phyloP scores from a whole-genome alignment of 768 basidiomycete species.

The Lentinus tigrinus region DNA sequence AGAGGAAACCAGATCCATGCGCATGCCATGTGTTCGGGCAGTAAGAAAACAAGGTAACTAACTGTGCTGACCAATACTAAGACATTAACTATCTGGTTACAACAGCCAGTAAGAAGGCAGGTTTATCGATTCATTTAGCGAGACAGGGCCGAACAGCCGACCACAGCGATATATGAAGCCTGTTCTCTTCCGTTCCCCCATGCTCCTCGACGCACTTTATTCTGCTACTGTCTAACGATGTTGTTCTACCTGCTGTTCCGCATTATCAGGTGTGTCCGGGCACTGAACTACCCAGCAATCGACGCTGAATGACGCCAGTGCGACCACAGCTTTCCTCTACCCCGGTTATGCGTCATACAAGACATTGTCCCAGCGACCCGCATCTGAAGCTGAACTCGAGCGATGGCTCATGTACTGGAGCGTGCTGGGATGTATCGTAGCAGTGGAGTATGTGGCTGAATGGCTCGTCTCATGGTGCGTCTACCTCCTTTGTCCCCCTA shows the following conservation, averaged over 20 bases:
- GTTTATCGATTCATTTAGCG: not conserved
- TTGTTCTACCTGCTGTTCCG: constrained; percentile 42
- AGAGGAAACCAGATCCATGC: not conserved
- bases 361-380: constrained; percentile 82
- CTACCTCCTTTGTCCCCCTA: not conserved
- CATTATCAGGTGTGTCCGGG: constrained; percentile 35
- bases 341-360: constrained; percentile 98
- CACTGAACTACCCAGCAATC: not conserved
- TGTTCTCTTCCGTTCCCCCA: constrained; percentile 9
- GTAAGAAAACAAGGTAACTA: not conserved
- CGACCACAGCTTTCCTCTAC: constrained; percentile 80
- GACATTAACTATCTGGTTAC: not conserved
- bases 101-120: not conserved
- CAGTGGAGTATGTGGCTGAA: constrained; percentile 79
- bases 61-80: not conserved
- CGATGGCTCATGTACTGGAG: constrained; percentile 98
- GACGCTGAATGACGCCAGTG: constrained; percentile 38
- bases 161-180: constrained; percentile 1
- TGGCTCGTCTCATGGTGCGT: constrained; percentile 86
- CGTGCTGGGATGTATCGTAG: constrained; percentile 80
- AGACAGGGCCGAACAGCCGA: not conserved
- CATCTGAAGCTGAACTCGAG: constrained; percentile 81
- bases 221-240: constrained; percentile 27
- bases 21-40: not conserved
- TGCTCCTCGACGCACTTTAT: not conserved